phyloP scores from a whole-genome alignment of 2,329 filamentous ascomycete species.

The Exophiala sp. region DNA sequence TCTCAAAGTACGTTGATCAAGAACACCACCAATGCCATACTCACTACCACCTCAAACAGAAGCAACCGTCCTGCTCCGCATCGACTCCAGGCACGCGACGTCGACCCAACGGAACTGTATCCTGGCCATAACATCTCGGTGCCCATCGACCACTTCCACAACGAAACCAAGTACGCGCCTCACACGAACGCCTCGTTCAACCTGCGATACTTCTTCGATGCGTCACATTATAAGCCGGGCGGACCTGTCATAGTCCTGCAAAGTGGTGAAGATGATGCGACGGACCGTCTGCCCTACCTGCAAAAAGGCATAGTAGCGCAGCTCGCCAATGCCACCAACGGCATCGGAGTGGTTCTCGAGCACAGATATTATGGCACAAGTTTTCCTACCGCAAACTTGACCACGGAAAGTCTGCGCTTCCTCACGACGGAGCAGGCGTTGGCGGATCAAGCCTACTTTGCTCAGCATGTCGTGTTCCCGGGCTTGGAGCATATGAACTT shows the following conservation, averaged over 20 bases:
- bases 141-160: constrained; percentile 78
- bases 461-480: constrained; percentile 65
- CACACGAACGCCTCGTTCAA: constrained; percentile 66
- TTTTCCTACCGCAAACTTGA: constrained; percentile 64
- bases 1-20: constrained; percentile 10
- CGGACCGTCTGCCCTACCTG: constrained; percentile 64
- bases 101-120: constrained; percentile 35
- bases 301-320: constrained; percentile 74
- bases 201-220: constrained; percentile 81
- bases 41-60: constrained; percentile 5
- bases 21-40: not conserved
- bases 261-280: constrained; percentile 65
- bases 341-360: constrained; percentile 76
- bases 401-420: constrained; percentile 70
- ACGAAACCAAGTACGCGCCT: constrained; percentile 72
- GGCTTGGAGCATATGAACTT: constrained; percentile 66
- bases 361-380: constrained; percentile 84
- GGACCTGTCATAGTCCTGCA: constrained; percentile 78
- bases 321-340: constrained; percentile 66
- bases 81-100: constrained; percentile 12
- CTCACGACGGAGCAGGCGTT: constrained; percentile 78
- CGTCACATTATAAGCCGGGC: constrained; percentile 68
- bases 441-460: constrained; percentile 79
- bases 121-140: constrained; percentile 52
- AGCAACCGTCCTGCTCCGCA: constrained; percentile 17